Percentiles rank a stretch among this genome's conserved stretches.
Conservation (phyloP, 2,329 filamentous ascomycete species). For the Clonostachys rosea region DNA sequence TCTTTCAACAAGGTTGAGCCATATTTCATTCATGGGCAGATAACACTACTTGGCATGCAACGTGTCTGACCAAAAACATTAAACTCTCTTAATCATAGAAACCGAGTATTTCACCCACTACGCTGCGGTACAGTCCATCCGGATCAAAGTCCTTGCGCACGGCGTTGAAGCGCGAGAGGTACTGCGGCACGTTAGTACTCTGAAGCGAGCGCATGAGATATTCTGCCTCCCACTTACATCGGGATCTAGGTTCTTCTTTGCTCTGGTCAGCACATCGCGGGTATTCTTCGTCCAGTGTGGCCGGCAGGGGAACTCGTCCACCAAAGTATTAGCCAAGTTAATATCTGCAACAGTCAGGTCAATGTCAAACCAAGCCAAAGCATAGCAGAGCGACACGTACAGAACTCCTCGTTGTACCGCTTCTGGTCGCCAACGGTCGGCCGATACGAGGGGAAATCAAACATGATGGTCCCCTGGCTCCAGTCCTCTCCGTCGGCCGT, state of each 20-base stretch:
- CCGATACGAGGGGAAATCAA: constrained; percentile 45
- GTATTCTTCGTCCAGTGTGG: constrained; percentile 52
- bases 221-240: constrained; percentile 16
- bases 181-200: constrained; percentile 8
- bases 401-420: constrained; percentile 45
- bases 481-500: constrained; percentile 42
- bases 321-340: constrained; percentile 36
- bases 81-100: constrained; percentile 21
- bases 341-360: constrained; percentile 21
- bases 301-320: constrained; percentile 44
- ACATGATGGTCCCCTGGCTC: constrained; percentile 44
- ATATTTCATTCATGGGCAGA: too few relatives aligned
- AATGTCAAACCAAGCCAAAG: too few relatives aligned
- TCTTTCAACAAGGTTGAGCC: too few relatives aligned
- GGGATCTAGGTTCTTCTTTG: constrained; percentile 41
- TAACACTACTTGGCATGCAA: too few relatives aligned
- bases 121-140: constrained; percentile 37
- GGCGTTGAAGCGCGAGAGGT: constrained; percentile 40
- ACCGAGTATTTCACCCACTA: constrained; percentile 43
- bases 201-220: background rate
- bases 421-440: constrained; percentile 36
- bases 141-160: constrained; percentile 43
- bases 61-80: too few relatives aligned
- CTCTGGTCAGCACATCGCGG: constrained; percentile 35
- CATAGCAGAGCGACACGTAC: constrained; percentile 18